These are phyloP conservation scores for Rutidosis leptorrhynchoides DNA, from an alignment of 129 eudicot genomes.

Conservation along the genomic window DNA sequence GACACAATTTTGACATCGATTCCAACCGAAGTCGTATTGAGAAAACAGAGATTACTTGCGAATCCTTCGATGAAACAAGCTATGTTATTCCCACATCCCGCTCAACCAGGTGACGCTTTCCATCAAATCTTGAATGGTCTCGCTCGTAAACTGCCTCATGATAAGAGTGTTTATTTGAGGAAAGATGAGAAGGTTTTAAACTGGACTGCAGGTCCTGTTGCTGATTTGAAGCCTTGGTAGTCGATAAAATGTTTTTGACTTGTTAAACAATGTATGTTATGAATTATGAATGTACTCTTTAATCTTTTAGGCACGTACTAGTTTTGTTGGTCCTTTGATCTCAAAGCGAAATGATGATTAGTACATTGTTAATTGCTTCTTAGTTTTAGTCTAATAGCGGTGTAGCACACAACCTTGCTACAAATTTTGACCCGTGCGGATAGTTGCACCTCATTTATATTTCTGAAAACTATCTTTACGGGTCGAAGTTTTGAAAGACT, in stretches of 20 bases:
- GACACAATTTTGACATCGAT: slow-evolving; percentile 87
- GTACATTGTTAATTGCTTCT: too few relatives aligned
- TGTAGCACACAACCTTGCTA: too few relatives aligned
- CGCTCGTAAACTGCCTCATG: slow-evolving; percentile 92
- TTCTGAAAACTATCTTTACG: too few relatives aligned
- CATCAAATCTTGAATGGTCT: slow-evolving; percentile 96
- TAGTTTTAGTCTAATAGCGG: too few relatives aligned
- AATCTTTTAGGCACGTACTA: too few relatives aligned
- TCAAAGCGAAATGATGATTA: too few relatives aligned
- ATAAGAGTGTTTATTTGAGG: slow-evolving; percentile 55
- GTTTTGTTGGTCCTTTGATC: too few relatives aligned
- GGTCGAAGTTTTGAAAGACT: too few relatives aligned
- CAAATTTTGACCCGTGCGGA: not conserved
- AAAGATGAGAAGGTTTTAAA: slow-evolving; percentile 66
- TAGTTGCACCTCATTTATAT: not conserved
- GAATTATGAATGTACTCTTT: too few relatives aligned
- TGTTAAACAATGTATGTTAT: slow-evolving; percentile 17
- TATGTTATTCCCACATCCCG: slow-evolving; percentile 92
- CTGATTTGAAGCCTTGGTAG: slow-evolving; percentile 94
- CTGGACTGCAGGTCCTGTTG: too few relatives aligned
- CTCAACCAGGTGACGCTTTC: slow-evolving; percentile 86
- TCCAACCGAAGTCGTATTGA: slow-evolving; percentile 66
- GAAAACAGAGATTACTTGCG: slow-evolving; percentile 91
- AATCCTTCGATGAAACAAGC: slow-evolving; percentile 98
- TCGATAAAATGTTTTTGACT: not conserved